Evolutionary conservation across 768 basidiomycete genomes (phyloP).

Genomic region (Russula earlei): DNA sequence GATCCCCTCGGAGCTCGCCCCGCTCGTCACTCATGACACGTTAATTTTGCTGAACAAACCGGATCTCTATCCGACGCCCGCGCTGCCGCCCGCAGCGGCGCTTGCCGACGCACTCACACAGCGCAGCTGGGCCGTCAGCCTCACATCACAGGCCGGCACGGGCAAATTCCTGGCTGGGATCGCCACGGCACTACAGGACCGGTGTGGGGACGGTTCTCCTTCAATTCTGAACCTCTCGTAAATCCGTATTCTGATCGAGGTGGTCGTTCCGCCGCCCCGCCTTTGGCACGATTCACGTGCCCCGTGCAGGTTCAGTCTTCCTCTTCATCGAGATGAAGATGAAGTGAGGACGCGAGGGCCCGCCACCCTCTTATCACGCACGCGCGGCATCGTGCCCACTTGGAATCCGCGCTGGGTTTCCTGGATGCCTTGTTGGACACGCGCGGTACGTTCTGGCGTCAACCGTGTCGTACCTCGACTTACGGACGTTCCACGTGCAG

Average conservation of each 20-base stretch:
- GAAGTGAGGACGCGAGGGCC: slow-evolving; percentile 26
- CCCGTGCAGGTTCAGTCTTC: slow-evolving; percentile 6
- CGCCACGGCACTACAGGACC: slow-evolving; percentile 37
- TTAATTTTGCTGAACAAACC: slow-evolving; percentile 72
- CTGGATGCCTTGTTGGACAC: slow-evolving; percentile 51
- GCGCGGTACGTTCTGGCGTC: slow-evolving; percentile 26
- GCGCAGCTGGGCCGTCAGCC: slow-evolving; percentile 48
- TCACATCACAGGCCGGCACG: slow-evolving; percentile 50
- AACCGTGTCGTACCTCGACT: not conserved
- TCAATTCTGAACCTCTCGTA: too few relatives aligned
- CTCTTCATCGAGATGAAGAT: slow-evolving; percentile 9
- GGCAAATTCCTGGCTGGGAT: slow-evolving; percentile 52
- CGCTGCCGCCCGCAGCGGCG: not conserved
- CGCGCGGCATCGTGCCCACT: slow-evolving; percentile 67
- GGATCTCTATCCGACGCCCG: slow-evolving; percentile 37
- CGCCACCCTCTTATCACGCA: slow-evolving; percentile 79
- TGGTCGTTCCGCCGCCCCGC: too few relatives aligned
- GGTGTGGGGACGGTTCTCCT: slow-evolving; percentile 30
- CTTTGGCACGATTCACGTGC: not conserved
- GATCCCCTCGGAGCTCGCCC: slow-evolving; percentile 39
- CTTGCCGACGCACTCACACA: not conserved
- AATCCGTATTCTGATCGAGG: too few relatives aligned
- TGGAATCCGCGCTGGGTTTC: slow-evolving; percentile 54
- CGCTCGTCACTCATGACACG: slow-evolving; percentile 47
- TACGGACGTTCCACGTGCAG: slow-evolving; percentile 27